Evolutionary conservation across 768 basidiomycete species (phyloP).

Genomic region (Tremella yokohamensis): DNA sequence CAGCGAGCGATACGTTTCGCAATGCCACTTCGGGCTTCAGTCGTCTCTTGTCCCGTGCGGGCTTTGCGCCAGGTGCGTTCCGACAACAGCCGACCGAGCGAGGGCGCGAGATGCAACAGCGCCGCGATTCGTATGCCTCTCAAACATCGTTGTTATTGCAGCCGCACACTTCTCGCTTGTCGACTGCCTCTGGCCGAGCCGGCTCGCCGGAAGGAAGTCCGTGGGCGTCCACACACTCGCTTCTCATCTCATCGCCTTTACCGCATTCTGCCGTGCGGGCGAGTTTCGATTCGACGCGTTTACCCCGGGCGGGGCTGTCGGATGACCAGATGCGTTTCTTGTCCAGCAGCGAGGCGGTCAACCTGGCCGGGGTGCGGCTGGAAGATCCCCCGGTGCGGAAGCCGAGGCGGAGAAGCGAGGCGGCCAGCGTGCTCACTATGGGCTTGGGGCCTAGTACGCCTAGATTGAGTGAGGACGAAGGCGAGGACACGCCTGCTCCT

Average conservation of each 20-base stretch:
- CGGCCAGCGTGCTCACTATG: neutral
- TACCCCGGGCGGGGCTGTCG: conserved; percentile 34
- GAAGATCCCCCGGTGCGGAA: conserved; percentile 19
- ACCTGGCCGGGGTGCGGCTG: conserved; percentile 20
- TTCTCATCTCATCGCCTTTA: conserved; percentile 37
- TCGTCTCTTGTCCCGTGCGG: conserved; percentile 27
- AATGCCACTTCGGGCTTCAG: conserved; percentile 36
- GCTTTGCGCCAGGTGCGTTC: conserved; percentile 7
- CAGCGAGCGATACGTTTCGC: conserved; percentile 11
- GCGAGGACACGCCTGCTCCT: conserved; percentile 5
- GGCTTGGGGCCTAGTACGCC: neutral
- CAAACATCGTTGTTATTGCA: conserved; percentile 32
- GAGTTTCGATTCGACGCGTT: conserved; percentile 20
- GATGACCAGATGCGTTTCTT: conserved; percentile 40
- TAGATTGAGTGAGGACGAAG: conserved; percentile 3
- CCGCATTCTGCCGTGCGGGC: conserved; percentile 35
- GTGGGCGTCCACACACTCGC: conserved; percentile 30
- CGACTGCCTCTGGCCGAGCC: conserved; percentile 10
- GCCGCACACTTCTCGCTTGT: conserved; percentile 28
- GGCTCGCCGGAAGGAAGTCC: conserved; percentile 20
- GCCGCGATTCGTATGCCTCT: conserved; percentile 3
- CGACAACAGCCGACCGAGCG: neutral
- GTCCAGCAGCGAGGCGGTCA: conserved; percentile 23
- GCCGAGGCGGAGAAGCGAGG: conserved; percentile 7
- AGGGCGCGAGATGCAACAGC: neutral